phyloP scores from a whole-genome alignment of 2,329 filamentous ascomycete genomes.

The Calonectria multiphialidica region DNA sequence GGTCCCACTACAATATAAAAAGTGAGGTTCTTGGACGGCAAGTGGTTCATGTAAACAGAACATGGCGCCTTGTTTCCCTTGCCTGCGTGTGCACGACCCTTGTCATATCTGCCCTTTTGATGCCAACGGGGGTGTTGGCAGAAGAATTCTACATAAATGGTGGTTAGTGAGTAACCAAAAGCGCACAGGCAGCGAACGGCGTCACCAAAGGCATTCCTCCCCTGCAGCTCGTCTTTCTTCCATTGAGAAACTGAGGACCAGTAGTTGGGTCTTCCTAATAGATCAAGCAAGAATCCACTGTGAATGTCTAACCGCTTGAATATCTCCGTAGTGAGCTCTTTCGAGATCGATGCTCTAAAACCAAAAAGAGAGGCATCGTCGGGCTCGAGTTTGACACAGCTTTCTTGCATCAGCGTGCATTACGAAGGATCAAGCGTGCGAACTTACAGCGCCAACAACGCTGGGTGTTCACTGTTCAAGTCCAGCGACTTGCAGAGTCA shows the following conservation, averaged over 20 bases:
- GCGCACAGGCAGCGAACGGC: too few relatives aligned
- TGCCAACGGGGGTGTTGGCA: slow-evolving; percentile 1
- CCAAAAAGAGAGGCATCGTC: background rate
- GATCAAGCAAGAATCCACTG: background rate
- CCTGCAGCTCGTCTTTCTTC: background rate
- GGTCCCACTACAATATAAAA: background rate
- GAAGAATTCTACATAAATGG: background rate
- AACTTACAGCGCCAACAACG: background rate
- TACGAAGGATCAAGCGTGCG: background rate
- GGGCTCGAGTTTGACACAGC: slow-evolving; percentile 10
- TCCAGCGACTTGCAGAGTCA: background rate
- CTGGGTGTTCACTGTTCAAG: background rate
- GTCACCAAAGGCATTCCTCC: background rate
- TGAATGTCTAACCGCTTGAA: background rate
- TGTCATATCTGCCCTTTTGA: background rate
- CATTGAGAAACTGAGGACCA: slow-evolving; percentile 2
- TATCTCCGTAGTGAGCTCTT: background rate
- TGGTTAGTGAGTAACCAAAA: background rate
- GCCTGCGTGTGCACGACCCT: background rate
- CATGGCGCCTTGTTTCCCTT: background rate
- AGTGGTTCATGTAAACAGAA: slow-evolving; percentile 3
- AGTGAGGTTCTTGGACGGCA: background rate
- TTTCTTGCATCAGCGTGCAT: background rate
- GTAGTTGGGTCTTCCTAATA: slow-evolving; percentile 2
- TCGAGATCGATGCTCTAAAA: background rate